Base-by-base conservation (phyloP, 176 grass and related monocot species). In the Pontederia crassipes region DNA sequence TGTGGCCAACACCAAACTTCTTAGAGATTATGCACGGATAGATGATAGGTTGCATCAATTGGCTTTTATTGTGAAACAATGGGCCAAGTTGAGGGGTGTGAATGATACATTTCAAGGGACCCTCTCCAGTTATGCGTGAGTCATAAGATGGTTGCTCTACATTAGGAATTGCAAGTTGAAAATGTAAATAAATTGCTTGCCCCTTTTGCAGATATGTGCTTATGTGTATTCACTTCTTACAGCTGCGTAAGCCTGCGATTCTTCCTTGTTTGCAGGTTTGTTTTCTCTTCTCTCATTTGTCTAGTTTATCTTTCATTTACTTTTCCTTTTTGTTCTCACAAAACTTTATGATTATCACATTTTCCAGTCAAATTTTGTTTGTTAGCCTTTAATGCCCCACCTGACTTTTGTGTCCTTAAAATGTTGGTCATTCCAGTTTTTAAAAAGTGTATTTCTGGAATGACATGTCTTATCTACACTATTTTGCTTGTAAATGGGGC, bases 151-250 rank as follows among this genome's bases (percentile, higher is more conserved):
- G 10, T 12, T 45, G 4, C 20, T 54, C 27, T 15, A 29, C 48
- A 27, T 45, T 12, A 49, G 18, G 16, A 65, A 0, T 47, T 72
- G 3, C 12, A 12, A 7, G 11, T 75, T 8, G 76, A 67, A 68
- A 50, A 12, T 49, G 16, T 12, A 50, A 65, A 7, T 65, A 64
- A 10, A 74, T 74, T 17, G 2, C 50, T 73, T 26, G 4, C 64
- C 55, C 17, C 45, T 61, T 61, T 78, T 24, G 53, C 63, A 89
- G 81, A 45, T 89, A 89, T 61, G 86, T 81, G 75, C 40, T 89
- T 10, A 81, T 89, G 86, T 84, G 86, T 71, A 89, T 89, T 40
- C 61, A 64, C 64, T 89, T 89, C 74, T 65, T 84, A 69, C 81
- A 89, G 59, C 75, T 65, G n/a, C 20, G 77, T 8, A 64, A 75